Evolutionary conservation across 2,329 filamentous ascomycete genomes (phyloP).

Genomic region (Rhynchosporium agropyri): DNA sequence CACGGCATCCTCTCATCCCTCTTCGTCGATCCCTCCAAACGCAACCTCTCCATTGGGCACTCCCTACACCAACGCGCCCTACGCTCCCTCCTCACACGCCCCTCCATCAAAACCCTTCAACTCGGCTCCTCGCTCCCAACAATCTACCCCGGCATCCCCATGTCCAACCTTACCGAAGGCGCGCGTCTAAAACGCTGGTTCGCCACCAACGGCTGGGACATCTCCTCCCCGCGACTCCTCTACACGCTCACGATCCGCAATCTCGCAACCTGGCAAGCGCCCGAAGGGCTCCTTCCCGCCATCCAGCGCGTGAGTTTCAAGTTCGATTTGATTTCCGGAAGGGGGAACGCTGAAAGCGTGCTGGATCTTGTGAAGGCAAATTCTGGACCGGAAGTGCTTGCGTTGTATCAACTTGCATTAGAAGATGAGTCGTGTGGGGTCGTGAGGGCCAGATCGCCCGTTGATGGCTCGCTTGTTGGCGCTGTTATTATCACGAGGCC

Average conservation of each 20-base stretch:
- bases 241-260: slow-evolving; percentile 66
- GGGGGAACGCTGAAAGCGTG: slow-evolving; percentile 60
- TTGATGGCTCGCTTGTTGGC: slow-evolving; percentile 63
- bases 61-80: slow-evolving; percentile 87
- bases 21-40: slow-evolving; percentile 85
- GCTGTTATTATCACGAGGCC: slow-evolving; percentile 67
- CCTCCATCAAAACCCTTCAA: slow-evolving; percentile 77
- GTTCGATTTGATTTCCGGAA: slow-evolving; percentile 68
- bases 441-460: slow-evolving; percentile 64
- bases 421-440: slow-evolving; percentile 62
- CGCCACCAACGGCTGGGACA: slow-evolving; percentile 86
- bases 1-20: slow-evolving; percentile 77
- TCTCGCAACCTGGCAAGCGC: slow-evolving; percentile 60
- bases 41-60: slow-evolving; percentile 87
- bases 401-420: slow-evolving; percentile 68
- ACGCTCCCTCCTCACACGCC: slow-evolving; percentile 72
- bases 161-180: slow-evolving; percentile 55
- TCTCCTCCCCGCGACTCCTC: slow-evolving; percentile 61
- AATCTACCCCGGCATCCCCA: slow-evolving; percentile 85
- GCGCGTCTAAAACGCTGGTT: slow-evolving; percentile 71
- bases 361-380: slow-evolving; percentile 67
- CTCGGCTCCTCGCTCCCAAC: slow-evolving; percentile 79
- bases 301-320: slow-evolving; percentile 55
- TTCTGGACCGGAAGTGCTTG: slow-evolving; percentile 63
- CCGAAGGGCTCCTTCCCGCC: slow-evolving; percentile 61